These are phyloP conservation scores for Aphanomyces astaci DNA, from an alignment of 352 stramenopile genomes.

Conservation along the genomic window DNA sequence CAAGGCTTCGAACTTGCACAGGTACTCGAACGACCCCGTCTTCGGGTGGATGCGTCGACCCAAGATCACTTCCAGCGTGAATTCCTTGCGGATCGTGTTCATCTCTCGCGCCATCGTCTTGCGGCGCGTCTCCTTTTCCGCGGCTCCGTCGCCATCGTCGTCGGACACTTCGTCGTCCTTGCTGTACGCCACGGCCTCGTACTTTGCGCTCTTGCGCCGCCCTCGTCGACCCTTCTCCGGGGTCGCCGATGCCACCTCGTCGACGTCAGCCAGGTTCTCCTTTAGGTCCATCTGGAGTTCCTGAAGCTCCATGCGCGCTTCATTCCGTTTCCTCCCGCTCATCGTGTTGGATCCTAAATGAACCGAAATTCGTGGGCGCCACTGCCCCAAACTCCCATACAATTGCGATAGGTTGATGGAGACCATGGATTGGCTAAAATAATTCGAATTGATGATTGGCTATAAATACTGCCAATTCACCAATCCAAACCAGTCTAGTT, in stretches of 20 bases:
- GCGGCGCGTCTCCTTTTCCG: slow-evolving; percentile 5
- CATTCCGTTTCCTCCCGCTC: slow-evolving; percentile 23
- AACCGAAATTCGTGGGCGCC: slow-evolving; percentile 19
- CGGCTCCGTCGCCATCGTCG: slow-evolving; percentile 1
- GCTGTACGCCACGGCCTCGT: slow-evolving; percentile 13
- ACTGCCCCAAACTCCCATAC: not conserved
- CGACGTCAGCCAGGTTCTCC: not conserved
- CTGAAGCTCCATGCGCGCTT: slow-evolving; percentile 22
- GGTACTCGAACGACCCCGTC: slow-evolving; percentile 64
- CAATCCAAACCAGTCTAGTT: not conserved
- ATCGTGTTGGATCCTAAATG: slow-evolving; percentile 23
- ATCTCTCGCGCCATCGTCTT: slow-evolving; percentile 19
- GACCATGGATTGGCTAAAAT: not conserved
- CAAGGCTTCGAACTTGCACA: slow-evolving; percentile 81
- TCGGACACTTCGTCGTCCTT: slow-evolving; percentile 9
- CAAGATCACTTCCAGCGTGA: slow-evolving; percentile 65
- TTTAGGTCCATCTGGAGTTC: slow-evolving; percentile 23
- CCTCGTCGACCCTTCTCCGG: not conserved
- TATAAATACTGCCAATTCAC: not conserved
- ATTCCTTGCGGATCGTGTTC: slow-evolving; percentile 24
- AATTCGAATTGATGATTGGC: not conserved
- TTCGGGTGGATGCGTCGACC: slow-evolving; percentile 71
- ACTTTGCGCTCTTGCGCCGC: slow-evolving; percentile 22
- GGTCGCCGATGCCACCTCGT: not conserved
- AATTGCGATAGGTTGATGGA: not conserved